Percentiles rank a stretch among this genome's conserved stretches.
Evolutionary conservation across 2,329 filamentous ascomycete species (phyloP).

Genomic region (Endoconidiophora laricicola): DNA sequence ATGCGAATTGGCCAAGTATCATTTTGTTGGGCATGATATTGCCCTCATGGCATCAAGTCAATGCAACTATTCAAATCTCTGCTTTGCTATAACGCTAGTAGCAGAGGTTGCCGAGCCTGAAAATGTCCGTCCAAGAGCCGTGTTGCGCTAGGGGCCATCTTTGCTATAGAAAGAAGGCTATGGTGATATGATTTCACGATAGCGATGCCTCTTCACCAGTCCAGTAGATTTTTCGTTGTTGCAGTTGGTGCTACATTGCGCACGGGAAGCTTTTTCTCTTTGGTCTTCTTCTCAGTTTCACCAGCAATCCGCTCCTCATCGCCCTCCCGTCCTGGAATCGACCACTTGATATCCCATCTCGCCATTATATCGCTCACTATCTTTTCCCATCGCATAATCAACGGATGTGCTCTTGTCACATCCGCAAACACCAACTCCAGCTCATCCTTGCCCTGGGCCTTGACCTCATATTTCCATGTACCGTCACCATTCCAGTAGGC

Average conservation of each 20-base stretch:
- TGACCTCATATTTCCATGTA: slow-evolving; percentile 49
- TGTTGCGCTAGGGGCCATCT: too few species aligned
- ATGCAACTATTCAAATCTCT: background rate
- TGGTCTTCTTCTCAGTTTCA: slow-evolving; percentile 20
- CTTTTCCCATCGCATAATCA: slow-evolving; percentile 39
- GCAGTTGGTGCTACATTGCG: slow-evolving; percentile 11
- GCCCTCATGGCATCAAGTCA: background rate
- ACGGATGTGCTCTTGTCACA: slow-evolving; percentile 50
- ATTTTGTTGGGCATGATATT: background rate
- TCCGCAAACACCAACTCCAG: slow-evolving; percentile 38
- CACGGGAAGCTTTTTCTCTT: slow-evolving; percentile 22
- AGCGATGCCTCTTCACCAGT: slow-evolving; percentile 14
- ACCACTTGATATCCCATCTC: slow-evolving; percentile 10
- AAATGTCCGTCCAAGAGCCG: background rate
- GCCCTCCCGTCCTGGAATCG: slow-evolving; percentile 9
- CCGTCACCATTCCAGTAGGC: slow-evolving; percentile 56
- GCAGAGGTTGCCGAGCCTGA: too few species aligned
- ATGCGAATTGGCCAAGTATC: too few species aligned
- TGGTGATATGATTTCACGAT: background rate
- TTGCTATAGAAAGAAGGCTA: background rate
- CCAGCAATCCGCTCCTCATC: slow-evolving; percentile 19
- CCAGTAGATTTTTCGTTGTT: slow-evolving; percentile 14
- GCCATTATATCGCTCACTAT: slow-evolving; percentile 6
- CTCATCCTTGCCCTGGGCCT: slow-evolving; percentile 17
- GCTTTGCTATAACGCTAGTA: too few species aligned